Evolutionary conservation across 805 yeast genomes (phyloP), one percentile per base, ranked within the genome.

Genomic region (Metschnikowia shivogae): DNA sequence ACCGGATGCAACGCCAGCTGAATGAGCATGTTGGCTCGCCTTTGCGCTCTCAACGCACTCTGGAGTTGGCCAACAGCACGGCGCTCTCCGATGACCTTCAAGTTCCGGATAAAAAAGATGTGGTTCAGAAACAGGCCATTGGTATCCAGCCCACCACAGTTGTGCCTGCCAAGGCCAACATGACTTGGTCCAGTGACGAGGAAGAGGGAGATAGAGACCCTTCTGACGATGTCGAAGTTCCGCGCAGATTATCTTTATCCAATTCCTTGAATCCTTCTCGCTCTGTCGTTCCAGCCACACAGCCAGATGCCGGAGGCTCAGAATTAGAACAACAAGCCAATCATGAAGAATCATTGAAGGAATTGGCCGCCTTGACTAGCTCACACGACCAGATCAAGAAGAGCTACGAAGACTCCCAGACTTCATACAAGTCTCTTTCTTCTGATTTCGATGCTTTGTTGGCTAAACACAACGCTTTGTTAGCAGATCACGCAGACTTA

Each of bases 171-270:
- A 88, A 86, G 61, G 87, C 96, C 0, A 80, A 84, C 35, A 73
- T 92, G 60, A 82, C 90, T 3, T 93, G 96, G 89, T 84, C 92
- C 12, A 84, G 89, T 43, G 95, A 85, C 53, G 93, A 84, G 39
- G 87, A 79, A 2, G 74, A 63, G 7, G 65, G 59, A 1, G 61
- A 43, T 22, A 19, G n/a, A 32, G 47, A 49, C 14, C 20, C 7
- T 6, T 13, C 29, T 7, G 14, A 30, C 13, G 30, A 32, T 9
- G 29, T 12, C 10, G 41, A 40, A 14, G 29, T 32, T 7, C 33
- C 45, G 20, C 40, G 53, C n/a, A 14, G 57, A 38, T 26, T 41
- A 19, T 46, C 48, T 10, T 39, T 39, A 19, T 38, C 45, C 20
- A 40, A 35, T n/a, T 34, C 44, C 4, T 43, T 43, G 30, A 31